Evolutionary conservation across 108 stramenopile genomes (phyloP), one percentile per base, ranked within the genome.

Genomic region (Stephanodiscus minutulus): DNA sequence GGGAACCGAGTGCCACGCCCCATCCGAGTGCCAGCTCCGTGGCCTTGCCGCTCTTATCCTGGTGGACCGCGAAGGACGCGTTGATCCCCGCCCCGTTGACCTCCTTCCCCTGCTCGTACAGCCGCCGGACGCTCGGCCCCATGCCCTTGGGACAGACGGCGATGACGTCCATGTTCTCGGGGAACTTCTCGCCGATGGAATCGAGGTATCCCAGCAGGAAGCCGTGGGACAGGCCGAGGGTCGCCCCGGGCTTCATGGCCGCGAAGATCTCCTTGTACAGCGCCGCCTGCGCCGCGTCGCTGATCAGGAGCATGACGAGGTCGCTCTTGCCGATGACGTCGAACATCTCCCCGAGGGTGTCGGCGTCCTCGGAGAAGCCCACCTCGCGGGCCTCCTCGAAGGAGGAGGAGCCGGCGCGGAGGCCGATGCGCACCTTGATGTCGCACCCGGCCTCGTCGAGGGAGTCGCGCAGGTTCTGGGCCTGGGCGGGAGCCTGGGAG

Each of bases 61-160:
- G 94, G 89, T 98, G 98, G 46, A 98, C 95, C 47, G 94, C 96
- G 79, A 98, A 98, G 28, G 93, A 94, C 66, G 93, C 85, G 88
- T 98, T 98, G 81, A 98, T 98, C 59, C 98, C 98, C 48, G 96
- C 95, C 66, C 98, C 98, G 83, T 97, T 97, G 41, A 96, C 94
- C 60, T 95, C 92, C 92, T 98, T 98, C 49, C 98, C 98, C 80
- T 98, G 98, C 86, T 98, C 98, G 83, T 98, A 98, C 29, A 98
- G 89, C 82, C 98, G 92, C 70, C 98, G 95, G 48, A 98, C 98
- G 53, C 94, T 95, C 53, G 98, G 98, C 53, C 98, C 98, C 97
- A 98, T 98, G 55, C 97, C 97, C 94, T 98, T 98, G 87, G 97
- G 97, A 82, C 96, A 96, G 39, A 98, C 97, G 36, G 96, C 96